Conservation (phyloP, 805 yeast species). For the Brettanomyces anomalus region DNA sequence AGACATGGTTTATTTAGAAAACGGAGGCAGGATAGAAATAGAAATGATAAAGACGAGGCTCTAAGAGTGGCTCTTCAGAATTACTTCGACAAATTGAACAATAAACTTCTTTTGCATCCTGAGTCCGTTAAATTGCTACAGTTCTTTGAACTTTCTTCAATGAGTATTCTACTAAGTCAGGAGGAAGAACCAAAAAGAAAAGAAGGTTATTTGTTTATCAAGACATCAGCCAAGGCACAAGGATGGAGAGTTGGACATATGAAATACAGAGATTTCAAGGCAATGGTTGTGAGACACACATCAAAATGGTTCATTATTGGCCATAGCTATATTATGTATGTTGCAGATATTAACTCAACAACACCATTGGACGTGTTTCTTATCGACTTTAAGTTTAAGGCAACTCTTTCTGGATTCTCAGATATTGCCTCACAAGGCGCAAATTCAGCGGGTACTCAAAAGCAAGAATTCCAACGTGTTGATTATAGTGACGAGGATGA, state of each 20-base stretch:
- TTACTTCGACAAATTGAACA: conserved; percentile 57
- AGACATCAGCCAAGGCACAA: conserved; percentile 76
- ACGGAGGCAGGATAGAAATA: conserved; percentile 1
- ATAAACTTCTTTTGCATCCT: conserved; percentile 56
- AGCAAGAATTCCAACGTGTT: conserved; percentile 26
- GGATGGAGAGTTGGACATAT: conserved; percentile 97
- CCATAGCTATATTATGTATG: conserved; percentile 76
- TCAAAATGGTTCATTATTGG: conserved; percentile 89
- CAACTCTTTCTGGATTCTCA: conserved; percentile 37
- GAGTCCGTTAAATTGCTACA: conserved; percentile 78
- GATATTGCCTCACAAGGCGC: conserved; percentile 11
- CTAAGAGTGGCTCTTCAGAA: conserved; percentile 41
- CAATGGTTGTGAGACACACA: conserved; percentile 85
- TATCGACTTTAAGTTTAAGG: conserved; percentile 68
- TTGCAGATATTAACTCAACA: conserved; percentile 77
- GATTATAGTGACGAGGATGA: conserved; percentile 25
- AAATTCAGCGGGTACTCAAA: conserved; percentile 14
- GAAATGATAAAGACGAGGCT: background rate
- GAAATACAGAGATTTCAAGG: conserved; percentile 65
- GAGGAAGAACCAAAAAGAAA: conserved; percentile 80
- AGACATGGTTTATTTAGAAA: conserved; percentile 6
- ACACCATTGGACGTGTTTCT: conserved; percentile 86
- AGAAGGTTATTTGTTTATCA: conserved; percentile 76
- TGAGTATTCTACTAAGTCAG: conserved; percentile 72
- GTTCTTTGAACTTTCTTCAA: conserved; percentile 84